Percentiles rank a stretch among this genome's conserved stretches.
These are phyloP conservation scores for Oxyria digyna DNA, from an alignment of 148 eudicot species.

Conservation along the genomic window DNA sequence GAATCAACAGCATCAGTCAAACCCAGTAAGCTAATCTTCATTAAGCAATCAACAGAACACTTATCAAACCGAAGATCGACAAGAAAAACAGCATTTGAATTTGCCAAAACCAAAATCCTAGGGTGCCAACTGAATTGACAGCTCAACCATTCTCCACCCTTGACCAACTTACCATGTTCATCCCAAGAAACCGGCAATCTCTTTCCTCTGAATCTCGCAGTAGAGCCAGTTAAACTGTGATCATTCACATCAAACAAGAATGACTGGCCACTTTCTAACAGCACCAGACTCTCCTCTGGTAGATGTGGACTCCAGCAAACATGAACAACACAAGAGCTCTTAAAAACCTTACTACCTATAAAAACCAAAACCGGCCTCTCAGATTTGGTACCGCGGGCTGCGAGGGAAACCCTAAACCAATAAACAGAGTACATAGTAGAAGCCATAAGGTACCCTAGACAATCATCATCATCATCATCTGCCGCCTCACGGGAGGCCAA, in stretches of 20 bases:
- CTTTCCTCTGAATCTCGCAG: constrained; percentile 22
- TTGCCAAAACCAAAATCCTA: constrained; percentile 46
- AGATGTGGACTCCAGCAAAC: constrained; percentile 10
- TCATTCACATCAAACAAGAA: constrained; percentile 48
- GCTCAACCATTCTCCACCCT: constrained; percentile 45
- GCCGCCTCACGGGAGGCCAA: constrained; percentile 25
- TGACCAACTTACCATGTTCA: constrained; percentile 12
- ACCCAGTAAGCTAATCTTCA: constrained; percentile 29
- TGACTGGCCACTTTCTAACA: constrained; percentile 51
- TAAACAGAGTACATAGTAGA: constrained; percentile 22
- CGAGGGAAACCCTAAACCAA: constrained; percentile 6
- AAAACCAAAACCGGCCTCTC: background rate
- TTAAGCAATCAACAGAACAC: constrained; percentile 28
- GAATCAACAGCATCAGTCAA: constrained; percentile 11
- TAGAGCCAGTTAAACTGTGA: background rate
- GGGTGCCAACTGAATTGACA: constrained; percentile 87
- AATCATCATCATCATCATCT: constrained; percentile 8
- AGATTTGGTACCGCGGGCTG: background rate
- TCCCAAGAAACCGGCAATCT: constrained; percentile 34
- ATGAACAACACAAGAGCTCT: background rate
- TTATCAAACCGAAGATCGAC: constrained; percentile 50
- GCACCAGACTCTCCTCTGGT: constrained; percentile 23
- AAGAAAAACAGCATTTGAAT: constrained; percentile 41
- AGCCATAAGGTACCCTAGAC: constrained; percentile 53
- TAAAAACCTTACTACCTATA: background rate